phyloP scores from a whole-genome alignment of 2,329 filamentous ascomycete species.

The Ustulina deusta region DNA sequence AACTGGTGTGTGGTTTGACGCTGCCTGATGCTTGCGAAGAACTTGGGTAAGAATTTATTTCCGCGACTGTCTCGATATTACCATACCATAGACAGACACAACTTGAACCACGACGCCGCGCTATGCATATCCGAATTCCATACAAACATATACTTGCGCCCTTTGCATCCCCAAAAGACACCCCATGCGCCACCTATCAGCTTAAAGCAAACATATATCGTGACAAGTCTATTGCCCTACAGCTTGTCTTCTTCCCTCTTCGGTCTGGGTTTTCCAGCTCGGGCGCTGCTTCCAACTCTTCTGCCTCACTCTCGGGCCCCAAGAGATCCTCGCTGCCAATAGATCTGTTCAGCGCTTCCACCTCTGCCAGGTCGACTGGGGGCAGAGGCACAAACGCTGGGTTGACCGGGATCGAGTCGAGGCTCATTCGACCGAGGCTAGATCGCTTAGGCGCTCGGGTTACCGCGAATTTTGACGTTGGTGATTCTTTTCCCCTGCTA shows the following conservation, averaged over 20 bases:
- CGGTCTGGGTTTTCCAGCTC: constrained; percentile 44
- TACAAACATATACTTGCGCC: constrained; percentile 21
- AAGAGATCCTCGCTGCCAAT: constrained; percentile 70
- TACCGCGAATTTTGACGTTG: constrained; percentile 44
- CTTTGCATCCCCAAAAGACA: constrained; percentile 7
- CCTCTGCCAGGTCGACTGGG: constrained; percentile 64
- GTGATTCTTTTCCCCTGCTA: constrained; percentile 48
- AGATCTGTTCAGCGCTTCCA: constrained; percentile 62
- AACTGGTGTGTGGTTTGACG: neutral
- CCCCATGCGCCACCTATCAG: constrained; percentile 21
- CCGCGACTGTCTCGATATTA: constrained; percentile 3
- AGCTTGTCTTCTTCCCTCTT: constrained; percentile 37
- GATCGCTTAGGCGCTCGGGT: constrained; percentile 42
- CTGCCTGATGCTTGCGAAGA: neutral
- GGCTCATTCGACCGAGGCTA: constrained; percentile 46
- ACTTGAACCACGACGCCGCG: constrained; percentile 33
- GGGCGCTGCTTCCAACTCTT: constrained; percentile 42
- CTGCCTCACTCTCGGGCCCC: constrained; percentile 61
- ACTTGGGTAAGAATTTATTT: neutral
- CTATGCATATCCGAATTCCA: constrained; percentile 23
- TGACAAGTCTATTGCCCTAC: constrained; percentile 60
- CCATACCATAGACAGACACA: constrained; percentile 14
- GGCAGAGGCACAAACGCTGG: constrained; percentile 68
- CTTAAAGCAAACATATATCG: constrained; percentile 58
- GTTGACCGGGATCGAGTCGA: constrained; percentile 60